Percentiles rank a stretch among this genome's conserved stretches.
These are phyloP conservation scores for Diaporthe capsici DNA, from an alignment of 2,329 filamentous ascomycete genomes.

Conservation along the genomic window DNA sequence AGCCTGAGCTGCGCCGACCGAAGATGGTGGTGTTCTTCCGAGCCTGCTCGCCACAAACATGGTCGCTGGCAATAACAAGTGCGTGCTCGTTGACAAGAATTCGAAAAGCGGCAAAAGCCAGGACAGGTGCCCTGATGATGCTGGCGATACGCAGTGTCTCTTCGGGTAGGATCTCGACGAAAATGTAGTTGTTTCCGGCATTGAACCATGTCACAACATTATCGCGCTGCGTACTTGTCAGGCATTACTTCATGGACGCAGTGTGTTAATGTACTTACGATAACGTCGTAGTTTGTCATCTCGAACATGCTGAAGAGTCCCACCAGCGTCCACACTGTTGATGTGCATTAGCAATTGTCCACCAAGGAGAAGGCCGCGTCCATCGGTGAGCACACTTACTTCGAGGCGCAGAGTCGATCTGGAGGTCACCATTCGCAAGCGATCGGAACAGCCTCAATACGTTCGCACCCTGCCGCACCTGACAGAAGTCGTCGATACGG, in stretches of 20 bases:
- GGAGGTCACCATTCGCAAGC: constrained; percentile 67
- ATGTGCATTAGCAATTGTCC: background rate
- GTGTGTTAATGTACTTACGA: constrained; percentile 52
- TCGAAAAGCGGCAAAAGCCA: constrained; percentile 66
- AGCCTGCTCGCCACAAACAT: constrained; percentile 50
- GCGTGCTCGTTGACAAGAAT: constrained; percentile 76
- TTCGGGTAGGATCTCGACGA: constrained; percentile 76
- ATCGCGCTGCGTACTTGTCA: constrained; percentile 53
- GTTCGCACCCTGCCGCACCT: constrained; percentile 72
- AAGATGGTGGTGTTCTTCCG: constrained; percentile 36
- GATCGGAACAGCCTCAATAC: constrained; percentile 74
- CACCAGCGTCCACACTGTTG: constrained; percentile 72
- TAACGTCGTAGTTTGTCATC: constrained; percentile 51
- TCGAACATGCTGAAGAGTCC: constrained; percentile 73
- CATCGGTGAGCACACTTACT: constrained; percentile 36
- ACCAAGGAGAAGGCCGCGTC: too few species aligned
- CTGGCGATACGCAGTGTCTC: constrained; percentile 71
- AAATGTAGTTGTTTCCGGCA: constrained; percentile 65
- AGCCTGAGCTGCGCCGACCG: constrained; percentile 30
- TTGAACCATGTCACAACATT: constrained; percentile 72
- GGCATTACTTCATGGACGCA: background rate
- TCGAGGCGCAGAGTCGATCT: constrained; percentile 75
- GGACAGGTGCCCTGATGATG: constrained; percentile 56
- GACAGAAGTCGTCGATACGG: constrained; percentile 71
- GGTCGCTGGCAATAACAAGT: constrained; percentile 56